phyloP scores from a whole-genome alignment of 2,329 filamentous ascomycete genomes.

The Colletotrichum viniferum region DNA sequence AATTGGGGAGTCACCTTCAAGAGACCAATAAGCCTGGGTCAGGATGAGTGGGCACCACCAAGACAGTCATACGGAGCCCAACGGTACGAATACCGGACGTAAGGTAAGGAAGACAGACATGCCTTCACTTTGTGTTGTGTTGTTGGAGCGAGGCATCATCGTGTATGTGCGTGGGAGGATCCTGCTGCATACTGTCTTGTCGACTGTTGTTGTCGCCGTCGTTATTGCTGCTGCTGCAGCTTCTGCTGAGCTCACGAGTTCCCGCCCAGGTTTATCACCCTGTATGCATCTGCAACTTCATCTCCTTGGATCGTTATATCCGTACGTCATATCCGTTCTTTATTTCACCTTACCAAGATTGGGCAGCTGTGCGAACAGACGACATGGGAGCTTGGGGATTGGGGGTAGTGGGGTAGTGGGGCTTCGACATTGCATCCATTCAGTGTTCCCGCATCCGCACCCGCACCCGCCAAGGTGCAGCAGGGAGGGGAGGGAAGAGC shows the following conservation, averaged over 20 bases:
- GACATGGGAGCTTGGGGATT: not conserved
- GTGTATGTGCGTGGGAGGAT: not conserved
- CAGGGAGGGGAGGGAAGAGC: not conserved
- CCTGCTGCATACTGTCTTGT: not conserved
- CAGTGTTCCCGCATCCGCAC: not conserved
- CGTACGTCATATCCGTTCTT: slow-evolving; percentile 5
- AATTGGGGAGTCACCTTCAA: not conserved
- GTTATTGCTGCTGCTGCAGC: not conserved
- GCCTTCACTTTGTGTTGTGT: not conserved
- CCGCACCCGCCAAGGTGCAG: not conserved
- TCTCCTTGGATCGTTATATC: not conserved
- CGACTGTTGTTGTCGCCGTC: not conserved
- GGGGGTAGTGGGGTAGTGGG: not conserved
- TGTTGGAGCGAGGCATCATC: not conserved
- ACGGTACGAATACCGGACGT: not conserved
- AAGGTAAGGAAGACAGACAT: not conserved
- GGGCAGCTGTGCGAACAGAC: slow-evolving; percentile 13
- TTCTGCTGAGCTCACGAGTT: not conserved
- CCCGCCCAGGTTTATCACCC: not conserved
- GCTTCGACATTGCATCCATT: not conserved
- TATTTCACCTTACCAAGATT: not conserved
- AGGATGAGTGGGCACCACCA: not conserved
- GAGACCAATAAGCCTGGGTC: not conserved
- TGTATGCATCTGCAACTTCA: not conserved
- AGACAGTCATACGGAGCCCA: not conserved